Conservation (phyloP, 306 rosid species). For the Begonia peltatifolia region DNA sequence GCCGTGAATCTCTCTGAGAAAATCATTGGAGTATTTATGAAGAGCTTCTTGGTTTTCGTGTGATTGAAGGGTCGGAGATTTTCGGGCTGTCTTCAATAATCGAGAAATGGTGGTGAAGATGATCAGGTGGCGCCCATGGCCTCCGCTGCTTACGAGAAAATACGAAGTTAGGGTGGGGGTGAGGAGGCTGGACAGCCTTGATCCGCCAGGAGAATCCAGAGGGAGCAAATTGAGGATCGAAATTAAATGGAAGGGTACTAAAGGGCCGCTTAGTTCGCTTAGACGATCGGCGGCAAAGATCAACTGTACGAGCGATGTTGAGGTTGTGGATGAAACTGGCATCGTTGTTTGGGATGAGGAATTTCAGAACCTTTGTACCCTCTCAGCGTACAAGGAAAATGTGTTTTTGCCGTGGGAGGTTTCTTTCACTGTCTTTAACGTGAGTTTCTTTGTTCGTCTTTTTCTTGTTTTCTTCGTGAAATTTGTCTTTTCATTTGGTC, state of each 20-base stretch:
- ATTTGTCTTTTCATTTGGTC: neutral
- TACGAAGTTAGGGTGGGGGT: slow-evolving; percentile 45
- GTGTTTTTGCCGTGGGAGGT: slow-evolving; percentile 96
- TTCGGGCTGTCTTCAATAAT: neutral
- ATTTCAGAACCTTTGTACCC: slow-evolving; percentile 44
- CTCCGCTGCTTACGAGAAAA: slow-evolving; percentile 46
- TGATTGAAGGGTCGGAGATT: neutral
- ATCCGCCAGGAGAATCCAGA: slow-evolving; percentile 27
- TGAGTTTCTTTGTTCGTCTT: slow-evolving; percentile 14
- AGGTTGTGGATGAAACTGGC: slow-evolving; percentile 13
- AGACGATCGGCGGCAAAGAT: slow-evolving; percentile 42
- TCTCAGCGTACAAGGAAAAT: slow-evolving; percentile 66
- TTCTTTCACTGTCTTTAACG: slow-evolving; percentile 73
- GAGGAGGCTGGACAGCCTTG: slow-evolving; percentile 32
- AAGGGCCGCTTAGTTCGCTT: slow-evolving; percentile 46
- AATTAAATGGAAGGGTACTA: slow-evolving; percentile 85
- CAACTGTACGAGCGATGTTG: slow-evolving; percentile 55
- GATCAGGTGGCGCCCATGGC: slow-evolving; percentile 99
- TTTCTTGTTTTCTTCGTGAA: neutral
- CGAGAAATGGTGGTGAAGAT: slow-evolving; percentile 66
- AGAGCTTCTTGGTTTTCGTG: neutral
- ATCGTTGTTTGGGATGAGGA: slow-evolving; percentile 70
- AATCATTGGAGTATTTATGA: neutral
- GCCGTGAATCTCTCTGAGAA: neutral
- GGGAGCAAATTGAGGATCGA: slow-evolving; percentile 32